Evolutionary conservation across 2,329 filamentous ascomycete genomes (phyloP), one percentile per base, ranked within the genome.

Genomic region (Arthrobotrys sphaeroides): DNA sequence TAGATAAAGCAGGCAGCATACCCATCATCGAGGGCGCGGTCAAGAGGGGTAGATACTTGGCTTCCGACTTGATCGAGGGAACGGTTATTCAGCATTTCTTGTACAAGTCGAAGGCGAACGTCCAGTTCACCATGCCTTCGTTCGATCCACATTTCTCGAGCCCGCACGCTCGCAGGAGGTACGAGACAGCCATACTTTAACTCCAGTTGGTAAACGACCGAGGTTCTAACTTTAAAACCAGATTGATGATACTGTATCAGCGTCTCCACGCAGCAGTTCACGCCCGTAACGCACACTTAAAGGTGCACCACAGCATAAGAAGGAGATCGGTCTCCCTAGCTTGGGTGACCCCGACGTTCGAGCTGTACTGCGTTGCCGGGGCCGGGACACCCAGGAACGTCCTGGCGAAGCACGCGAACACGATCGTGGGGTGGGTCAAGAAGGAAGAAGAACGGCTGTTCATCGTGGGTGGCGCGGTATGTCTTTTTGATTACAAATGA

Each of bases 391-490:
- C 85, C 60, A 83, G 88, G 43, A 86, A 86, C 65, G 88, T 89
- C 9, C 85, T 99, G 80, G 92, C 92, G 7, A 91, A 94, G 81
- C 92, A 91, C 9, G 94, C 94, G 33, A 96, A 95, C 81, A 90
- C 91, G 83, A 89, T 99, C 57, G 90, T 96, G 4, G 91, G 95
- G 81, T 99, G 94, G 94, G 90, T 94, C 1, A 90, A 92, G 81
- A 87, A 90, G 78, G 95, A 99, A 83, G 94, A 98, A 83, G 94
- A 98, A 83, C 86, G 95, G 69, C 85, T 98, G 4, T 99, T 99
- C 81, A 97, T 99, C 73, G 95, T 99, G 81, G 95, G 95, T 0
- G 96, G 95, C n/a, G 95, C 94, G 45, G 94, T 98, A 79, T 72
- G 77, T 77, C 45, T 45, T 68, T 73, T 68, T 74, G 45, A 74